Evolutionary conservation across 2,329 filamentous ascomycete genomes (phyloP), one percentile per base, ranked within the genome.

Genomic region (Alternaria sp.): DNA sequence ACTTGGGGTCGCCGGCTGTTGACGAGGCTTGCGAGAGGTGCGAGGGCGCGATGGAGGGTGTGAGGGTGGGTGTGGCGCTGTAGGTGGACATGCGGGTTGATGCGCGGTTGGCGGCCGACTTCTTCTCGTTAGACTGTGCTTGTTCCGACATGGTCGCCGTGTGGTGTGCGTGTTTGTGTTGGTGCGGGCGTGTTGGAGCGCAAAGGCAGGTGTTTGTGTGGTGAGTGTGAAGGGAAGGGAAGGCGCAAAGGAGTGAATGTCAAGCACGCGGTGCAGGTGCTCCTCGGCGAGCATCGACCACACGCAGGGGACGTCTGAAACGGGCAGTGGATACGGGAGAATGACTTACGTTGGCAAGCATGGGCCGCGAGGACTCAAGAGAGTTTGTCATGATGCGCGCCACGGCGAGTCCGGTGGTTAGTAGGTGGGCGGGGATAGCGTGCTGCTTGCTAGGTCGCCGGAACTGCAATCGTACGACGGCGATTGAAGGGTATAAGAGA

Each of bases 31-130:
- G 70, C 15, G 77, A 80, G 30, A 81, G 71, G 70, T 80, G 78
- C 57, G 79, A 81, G 58, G 82, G 81, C 8, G 83, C 83, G 63
- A 85, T 80, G n/a, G 84, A 85, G 49, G 84, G 83, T 55, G 84
- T 81, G 64, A 85, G 80, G 25, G 84, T 85, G 50, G 84, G 84
- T 26, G 84, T 79, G 71, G 81, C 79, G 75, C 82, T 84, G 81
- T 84, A 85, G 70, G 83, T 84, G 64, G 82, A 84, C 76, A 84
- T 79, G 76, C 84, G 83, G 68, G 81, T 79, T 28, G 80, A 81
- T 67, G 75, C 74, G 71, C 78, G 78, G 66, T 79, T 75, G 72
- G 73, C 73, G 26, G 71, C 65, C n/a, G 74, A 71, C 76, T 69
- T 70, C 44, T 64, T 60, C 50, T 61, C 63, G 74, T 77, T 71